Base-by-base conservation (phyloP, 768 basidiomycete genomes). In the Suillus decipiens region DNA sequence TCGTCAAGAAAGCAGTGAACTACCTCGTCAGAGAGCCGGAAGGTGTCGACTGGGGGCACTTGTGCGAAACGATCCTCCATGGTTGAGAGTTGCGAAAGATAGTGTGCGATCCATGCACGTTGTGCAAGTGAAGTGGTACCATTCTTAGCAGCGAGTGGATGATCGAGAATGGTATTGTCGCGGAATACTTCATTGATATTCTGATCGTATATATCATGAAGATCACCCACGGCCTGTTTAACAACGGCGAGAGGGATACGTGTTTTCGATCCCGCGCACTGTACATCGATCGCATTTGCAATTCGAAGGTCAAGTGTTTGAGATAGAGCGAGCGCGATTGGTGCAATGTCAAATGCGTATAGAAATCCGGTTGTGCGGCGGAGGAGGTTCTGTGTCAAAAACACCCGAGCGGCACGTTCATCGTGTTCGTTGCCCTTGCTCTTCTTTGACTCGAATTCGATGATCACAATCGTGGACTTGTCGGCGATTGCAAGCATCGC, bases 371-470 rank as follows among this genome's bases (percentile, higher is more conserved):
- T 60, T 22, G 68, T 39, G 24, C 74, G 74, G 50, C 67, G 61
- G n/a, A 75, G 64, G 66, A 75, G 70, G 59, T 72, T 62, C 61
- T 75, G 72, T 28, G 67, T 56, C 34, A 75, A 63, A 55, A 73
- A 76, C 63, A 68, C 70, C 19, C 67, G 66, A 1, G 74, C 74
- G 9, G 48, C 28, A 24, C 70, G 62, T 7, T 51, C 67, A 72
- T 34, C 75, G 71, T 70, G 74, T 69, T 62, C 72, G 72, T 76
- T 75, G 75, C 70, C 71, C 71, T 74, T 76, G 66, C 66, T 65
- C 2, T 62, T 67, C 8, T 37, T 60, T 2, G 55, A 33, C 15
- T 36, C 11, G 15, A 77, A 73, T 36, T 77, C 63, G 48, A 75
- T 63, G 45, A 75, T 60, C 59, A 76, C 1, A 5, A 77, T 60